phyloP scores from a whole-genome alignment of 73 alveolate genomes.

The Stentor roeselii region DNA sequence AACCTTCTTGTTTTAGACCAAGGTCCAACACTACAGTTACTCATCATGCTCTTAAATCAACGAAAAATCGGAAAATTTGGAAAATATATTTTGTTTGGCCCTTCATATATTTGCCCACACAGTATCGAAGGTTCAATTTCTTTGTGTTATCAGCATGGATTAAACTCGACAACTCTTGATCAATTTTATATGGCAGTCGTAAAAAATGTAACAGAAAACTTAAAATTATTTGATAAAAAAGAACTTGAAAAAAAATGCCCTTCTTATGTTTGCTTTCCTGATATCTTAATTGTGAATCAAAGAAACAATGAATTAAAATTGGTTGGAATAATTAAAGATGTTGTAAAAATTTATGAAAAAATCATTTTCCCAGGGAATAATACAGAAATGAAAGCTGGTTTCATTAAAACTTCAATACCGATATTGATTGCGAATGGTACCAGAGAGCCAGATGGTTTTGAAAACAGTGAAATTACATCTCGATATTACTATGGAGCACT shows the following conservation, averaged over 20 bases:
- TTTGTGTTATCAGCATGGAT: not conserved
- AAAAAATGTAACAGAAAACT: too few species aligned
- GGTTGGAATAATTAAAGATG: not conserved
- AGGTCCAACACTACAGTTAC: not conserved
- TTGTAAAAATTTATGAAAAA: too few species aligned
- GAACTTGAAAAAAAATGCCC: too few species aligned
- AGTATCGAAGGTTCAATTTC: not conserved
- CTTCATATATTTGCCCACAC: not conserved
- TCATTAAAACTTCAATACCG: too few species aligned
- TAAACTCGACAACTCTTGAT: not conserved
- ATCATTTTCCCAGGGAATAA: too few species aligned
- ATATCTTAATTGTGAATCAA: not conserved
- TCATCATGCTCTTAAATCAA: too few species aligned
- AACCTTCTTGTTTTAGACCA: not conserved
- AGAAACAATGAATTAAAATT: not conserved
- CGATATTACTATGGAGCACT: not conserved
- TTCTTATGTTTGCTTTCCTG: too few species aligned
- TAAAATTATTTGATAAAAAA: too few species aligned
- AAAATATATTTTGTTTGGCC: not conserved
- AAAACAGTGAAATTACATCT: not conserved
- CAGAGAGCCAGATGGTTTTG: not conserved
- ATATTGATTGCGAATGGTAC: not conserved
- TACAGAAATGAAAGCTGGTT: too few species aligned
- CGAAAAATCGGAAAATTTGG: not conserved
- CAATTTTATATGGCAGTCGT: too few species aligned